Percentiles rank a stretch among this genome's conserved stretches.
phyloP scores from a whole-genome alignment of 1,284 basidiomycete genomes.

The Pascua guehoae region DNA sequence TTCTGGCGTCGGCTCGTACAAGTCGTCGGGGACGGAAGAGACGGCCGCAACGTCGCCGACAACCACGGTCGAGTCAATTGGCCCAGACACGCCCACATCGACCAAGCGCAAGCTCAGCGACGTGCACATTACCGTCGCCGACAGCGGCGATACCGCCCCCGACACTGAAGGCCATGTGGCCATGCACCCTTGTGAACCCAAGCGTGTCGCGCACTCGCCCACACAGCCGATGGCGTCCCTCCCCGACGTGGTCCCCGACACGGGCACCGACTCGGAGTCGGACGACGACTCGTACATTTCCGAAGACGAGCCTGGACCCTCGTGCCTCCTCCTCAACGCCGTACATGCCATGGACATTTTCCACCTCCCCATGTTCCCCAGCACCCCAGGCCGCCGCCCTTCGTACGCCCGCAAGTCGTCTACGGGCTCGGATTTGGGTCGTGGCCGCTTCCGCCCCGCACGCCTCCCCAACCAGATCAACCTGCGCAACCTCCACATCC shows the following conservation, averaged over 20 bases:
- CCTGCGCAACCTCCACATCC: conserved; percentile 49
- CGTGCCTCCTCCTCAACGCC: conserved; percentile 44
- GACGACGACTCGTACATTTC: conserved; percentile 13
- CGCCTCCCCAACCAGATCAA: conserved; percentile 46
- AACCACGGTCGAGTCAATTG: conserved; percentile 14
- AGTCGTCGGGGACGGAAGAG: conserved; percentile 22
- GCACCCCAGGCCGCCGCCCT: conserved; percentile 11
- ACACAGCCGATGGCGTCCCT: not conserved
- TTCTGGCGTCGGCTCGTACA: conserved; percentile 24
- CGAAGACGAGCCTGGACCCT: conserved; percentile 32
- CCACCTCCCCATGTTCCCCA: conserved; percentile 33
- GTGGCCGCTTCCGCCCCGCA: conserved; percentile 34
- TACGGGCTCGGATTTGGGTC: not conserved
- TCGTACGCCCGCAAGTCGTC: conserved; percentile 6
- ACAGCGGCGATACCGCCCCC: conserved; percentile 1
- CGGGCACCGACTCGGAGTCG: not conserved
- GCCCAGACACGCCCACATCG: conserved; percentile 6
- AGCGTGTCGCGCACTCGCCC: conserved; percentile 16
- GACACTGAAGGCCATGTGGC: conserved; percentile 31
- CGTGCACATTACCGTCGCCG: not conserved
- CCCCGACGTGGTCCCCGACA: conserved; percentile 7
- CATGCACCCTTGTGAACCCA: conserved; percentile 45
- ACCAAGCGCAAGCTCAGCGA: not conserved
- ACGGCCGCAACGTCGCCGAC: conserved; percentile 24
- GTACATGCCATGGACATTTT: conserved; percentile 46